Conservation (phyloP, 345 rosid genomes). For the Theobroma cacao region DNA sequence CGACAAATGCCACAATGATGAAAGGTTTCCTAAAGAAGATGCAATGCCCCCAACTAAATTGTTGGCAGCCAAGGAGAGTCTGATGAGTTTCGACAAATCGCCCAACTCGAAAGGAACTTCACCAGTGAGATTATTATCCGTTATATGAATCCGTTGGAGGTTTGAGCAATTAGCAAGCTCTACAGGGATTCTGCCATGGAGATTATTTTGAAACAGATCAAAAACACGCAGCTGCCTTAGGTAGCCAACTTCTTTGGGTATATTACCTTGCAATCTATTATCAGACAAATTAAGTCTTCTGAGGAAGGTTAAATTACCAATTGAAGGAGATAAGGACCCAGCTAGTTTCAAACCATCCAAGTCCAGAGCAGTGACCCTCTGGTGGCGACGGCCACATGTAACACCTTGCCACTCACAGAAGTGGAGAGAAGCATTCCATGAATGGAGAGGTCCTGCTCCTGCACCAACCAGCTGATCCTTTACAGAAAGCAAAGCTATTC, state of each 20-base stretch:
- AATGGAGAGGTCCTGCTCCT: neutral
- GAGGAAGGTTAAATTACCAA: constrained; percentile 21
- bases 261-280: constrained; percentile 4
- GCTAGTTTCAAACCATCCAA: neutral
- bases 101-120: neutral
- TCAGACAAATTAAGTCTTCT: neutral
- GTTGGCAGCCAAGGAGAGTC: fast-evolving
- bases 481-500: neutral
- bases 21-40: constrained; percentile 15
- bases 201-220: neutral
- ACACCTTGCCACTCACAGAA: constrained; percentile 28
- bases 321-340: constrained; percentile 26
- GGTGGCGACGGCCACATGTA: constrained; percentile 10
- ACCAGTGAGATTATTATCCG: neutral
- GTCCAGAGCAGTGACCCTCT: constrained; percentile 13
- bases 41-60: constrained; percentile 13
- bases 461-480: neutral
- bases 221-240: constrained; percentile 6
- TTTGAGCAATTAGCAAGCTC: neutral
- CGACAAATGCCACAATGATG: constrained; percentile 8
- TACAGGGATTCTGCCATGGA: neutral
- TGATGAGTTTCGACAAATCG: neutral
- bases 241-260: constrained; percentile 16
- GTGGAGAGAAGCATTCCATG: constrained; percentile 18
- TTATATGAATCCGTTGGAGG: neutral